A percentile compares a stretch with the other conserved stretches of the same genome.
These are phyloP conservation scores for Neurospora tetraspora DNA, from an alignment of 495 filamentous ascomycete species.

Conservation along the genomic window DNA sequence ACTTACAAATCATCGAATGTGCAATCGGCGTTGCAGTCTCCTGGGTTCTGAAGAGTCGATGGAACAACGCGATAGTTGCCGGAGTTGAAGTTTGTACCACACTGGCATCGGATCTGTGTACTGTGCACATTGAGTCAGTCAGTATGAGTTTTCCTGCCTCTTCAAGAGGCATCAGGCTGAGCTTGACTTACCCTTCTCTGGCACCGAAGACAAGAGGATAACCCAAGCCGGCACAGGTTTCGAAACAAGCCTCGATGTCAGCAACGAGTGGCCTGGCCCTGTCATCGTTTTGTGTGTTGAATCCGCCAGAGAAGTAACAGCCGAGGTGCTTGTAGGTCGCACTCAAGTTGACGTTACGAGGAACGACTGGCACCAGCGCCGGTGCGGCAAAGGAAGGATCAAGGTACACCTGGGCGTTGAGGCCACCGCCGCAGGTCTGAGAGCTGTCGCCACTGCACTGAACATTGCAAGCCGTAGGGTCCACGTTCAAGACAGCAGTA, in stretches of 20 bases:
- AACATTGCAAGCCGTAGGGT: not conserved
- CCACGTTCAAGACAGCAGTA: not conserved
- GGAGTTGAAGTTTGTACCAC: constrained; percentile 2
- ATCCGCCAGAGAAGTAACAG: constrained; percentile 1
- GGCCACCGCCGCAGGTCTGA: constrained; percentile 9
- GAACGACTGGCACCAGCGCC: not conserved
- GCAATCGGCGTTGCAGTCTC: not conserved
- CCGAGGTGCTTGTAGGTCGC: constrained; percentile 3
- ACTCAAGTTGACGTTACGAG: not conserved
- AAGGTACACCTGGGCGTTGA: constrained; percentile 7
- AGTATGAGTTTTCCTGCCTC: not conserved
- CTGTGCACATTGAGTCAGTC: not conserved
- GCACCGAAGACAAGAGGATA: constrained; percentile 4
- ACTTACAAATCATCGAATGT: not conserved
- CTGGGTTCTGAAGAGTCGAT: not conserved
- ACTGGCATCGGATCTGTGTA: not conserved
- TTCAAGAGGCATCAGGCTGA: not conserved
- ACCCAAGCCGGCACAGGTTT: constrained; percentile 5
- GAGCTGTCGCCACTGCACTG: constrained; percentile 6
- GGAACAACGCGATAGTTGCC: constrained; percentile 3
- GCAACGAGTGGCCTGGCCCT: not conserved
- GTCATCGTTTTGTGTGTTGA: not conserved
- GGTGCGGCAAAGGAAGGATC: constrained; percentile 13
- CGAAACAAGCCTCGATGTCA: not conserved
- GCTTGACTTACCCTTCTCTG: not conserved